Base-by-base conservation (phyloP, 2,329 filamentous ascomycete species). In the Sporothrix phasma region DNA sequence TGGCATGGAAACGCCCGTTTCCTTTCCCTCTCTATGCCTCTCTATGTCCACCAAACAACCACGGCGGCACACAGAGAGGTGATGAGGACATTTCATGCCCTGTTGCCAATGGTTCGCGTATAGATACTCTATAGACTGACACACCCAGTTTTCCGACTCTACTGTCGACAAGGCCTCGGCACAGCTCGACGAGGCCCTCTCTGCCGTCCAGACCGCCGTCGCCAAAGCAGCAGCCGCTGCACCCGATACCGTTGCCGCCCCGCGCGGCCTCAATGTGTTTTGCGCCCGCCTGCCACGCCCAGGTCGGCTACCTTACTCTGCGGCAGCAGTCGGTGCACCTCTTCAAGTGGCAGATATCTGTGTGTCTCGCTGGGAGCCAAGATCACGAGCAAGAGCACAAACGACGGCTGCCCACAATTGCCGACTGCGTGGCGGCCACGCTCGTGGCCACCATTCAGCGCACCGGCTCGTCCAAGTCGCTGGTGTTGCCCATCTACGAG, bases 381-480 rank as follows among this genome's bases (percentile, higher is more conserved):
- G n/a, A n/a, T n/a, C n/a, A n/a, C n/a, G n/a, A n/a, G n/a, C n/a
- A n/a, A n/a, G n/a, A n/a, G n/a, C n/a, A n/a, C 13, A 2, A 4
- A 11, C n/a, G 13, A 67, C 64, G 3, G 7, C 34, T 49, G 67
- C 26, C 67, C 66, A 4, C 81, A 79, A 5, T 78, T 3, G 64
- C 69, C 47, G 78, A 84, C 59, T 85, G 82, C 65, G 75, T 85
- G 2, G 78, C 81, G 3, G 78, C 81, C 0, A 80, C 79, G 62
- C 74, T 86, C 29, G 71, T 81, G 22, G 78, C 82, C 10, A 82
- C 79, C 0, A 78, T 83, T 47, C 77, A 81, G 13, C 78, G 81
- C n/a, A 83, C 82, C 1, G 83, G 80, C 13, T 84, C 79, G 29
- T 81, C 83, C 46, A 84, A 84, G 70, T 81, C 81, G 0, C 74